Percentiles rank a stretch among this genome's conserved stretches.
phyloP scores from a whole-genome alignment of 331 rosid species.

The Quercus phellos region DNA sequence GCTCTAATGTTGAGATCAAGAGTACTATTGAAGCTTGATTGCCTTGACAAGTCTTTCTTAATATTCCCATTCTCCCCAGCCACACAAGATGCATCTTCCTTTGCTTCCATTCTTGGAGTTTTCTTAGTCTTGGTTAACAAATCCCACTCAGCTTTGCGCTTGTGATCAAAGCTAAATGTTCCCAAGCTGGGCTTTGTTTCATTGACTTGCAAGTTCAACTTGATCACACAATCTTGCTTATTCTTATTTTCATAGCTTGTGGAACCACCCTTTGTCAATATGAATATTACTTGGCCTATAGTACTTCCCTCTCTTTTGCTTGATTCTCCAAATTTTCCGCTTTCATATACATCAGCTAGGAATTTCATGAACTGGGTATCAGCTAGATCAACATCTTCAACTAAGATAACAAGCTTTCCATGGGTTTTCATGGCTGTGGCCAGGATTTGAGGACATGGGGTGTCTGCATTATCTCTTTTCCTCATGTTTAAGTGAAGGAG shows the following conservation, averaged over 20 bases:
- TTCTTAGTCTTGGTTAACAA: conserved; percentile 46
- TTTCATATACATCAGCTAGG: conserved; percentile 54
- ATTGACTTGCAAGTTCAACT: conserved; percentile 42
- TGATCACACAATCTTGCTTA: conserved; percentile 34
- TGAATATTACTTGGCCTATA: conserved; percentile 45
- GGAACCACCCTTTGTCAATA: conserved; percentile 47
- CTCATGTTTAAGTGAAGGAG: conserved; percentile 46
- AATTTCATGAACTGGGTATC: conserved; percentile 57
- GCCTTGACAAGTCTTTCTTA: conserved; percentile 50
- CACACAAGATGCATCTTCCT: conserved; percentile 29
- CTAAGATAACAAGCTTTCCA: conserved; percentile 50
- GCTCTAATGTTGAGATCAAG: conserved; percentile 82
- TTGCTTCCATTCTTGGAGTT: conserved; percentile 41
- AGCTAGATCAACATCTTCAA: conserved; percentile 64
- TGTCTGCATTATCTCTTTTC: conserved; percentile 29
- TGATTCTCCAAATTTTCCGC: conserved; percentile 48
- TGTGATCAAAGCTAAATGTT: conserved; percentile 36
- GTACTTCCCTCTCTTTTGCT: conserved; percentile 21
- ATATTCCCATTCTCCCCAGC: conserved; percentile 23
- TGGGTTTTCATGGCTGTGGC: conserved; percentile 46
- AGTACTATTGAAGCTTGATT: conserved; percentile 50
- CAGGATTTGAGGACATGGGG: conserved; percentile 37
- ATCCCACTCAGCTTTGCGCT: conserved; percentile 62
- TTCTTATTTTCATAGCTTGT: conserved; percentile 25
- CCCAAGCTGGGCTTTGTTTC: conserved; percentile 38